Evolutionary conservation across 2,329 filamentous ascomycete genomes (phyloP), one percentile per base, ranked within the genome.

Genomic region (Parasarocladium wereldwijsianum): DNA sequence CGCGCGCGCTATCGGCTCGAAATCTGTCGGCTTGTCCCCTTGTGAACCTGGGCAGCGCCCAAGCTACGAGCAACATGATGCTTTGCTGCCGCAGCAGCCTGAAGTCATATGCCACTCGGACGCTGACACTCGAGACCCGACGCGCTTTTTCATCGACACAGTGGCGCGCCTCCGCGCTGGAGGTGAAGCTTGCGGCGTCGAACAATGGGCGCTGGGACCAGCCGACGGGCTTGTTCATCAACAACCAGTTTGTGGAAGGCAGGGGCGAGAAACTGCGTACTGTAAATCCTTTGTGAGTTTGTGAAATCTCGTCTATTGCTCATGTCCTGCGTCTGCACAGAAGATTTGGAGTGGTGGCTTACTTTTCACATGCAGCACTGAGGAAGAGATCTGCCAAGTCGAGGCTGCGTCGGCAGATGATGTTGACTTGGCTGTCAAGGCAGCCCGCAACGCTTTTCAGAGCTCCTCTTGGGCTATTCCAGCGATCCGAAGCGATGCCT

Each of bases 151-250:
- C n/a, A n/a, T n/a, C n/a, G n/a, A n/a, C n/a, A n/a, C n/a, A n/a
- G n/a, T n/a, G n/a, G n/a, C n/a, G n/a, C n/a, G 43, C 8, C 5
- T 12, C 26, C 13, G 13, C 10, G 8, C 15, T 12, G 5, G 16
- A 11, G 7, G 16, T 28, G 16, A 28, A 12, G 16, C 64, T 87
- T 34, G 78, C 66, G 7, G 78, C 81, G 29, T 81, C 81, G 4
- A 87, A 87, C 53, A 80, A 79, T 42, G 63, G 58, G 50, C 74
- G 68, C 42, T 86, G 81, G 55, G 60, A 54, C 9, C 77, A 84
- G 57, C 79, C 80, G 3, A 62, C 70, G 25, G 82, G 82, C n/a
- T 64, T 87, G 7, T 86, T 85, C 54, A 84, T 86, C 57, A 79
- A 82, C 59, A 84, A 85, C 39, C 76, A 84, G 48, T 86, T 81